These are phyloP conservation scores for Cercospora brassicicola DNA, from an alignment of 2,329 filamentous ascomycete genomes.

Conservation along the genomic window DNA sequence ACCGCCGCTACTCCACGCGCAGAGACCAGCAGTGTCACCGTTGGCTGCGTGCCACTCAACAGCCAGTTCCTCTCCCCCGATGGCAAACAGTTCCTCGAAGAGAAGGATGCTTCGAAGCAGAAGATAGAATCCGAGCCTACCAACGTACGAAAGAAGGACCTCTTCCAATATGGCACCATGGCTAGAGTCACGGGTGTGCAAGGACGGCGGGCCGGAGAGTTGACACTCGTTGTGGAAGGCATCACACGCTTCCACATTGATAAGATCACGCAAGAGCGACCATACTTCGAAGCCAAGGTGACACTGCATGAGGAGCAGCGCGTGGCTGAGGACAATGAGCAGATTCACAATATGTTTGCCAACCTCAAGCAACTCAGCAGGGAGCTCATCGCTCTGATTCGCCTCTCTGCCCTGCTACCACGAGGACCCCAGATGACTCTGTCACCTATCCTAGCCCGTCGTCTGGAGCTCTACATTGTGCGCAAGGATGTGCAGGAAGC, in stretches of 20 bases:
- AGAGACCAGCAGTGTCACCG: slow-evolving; percentile 67
- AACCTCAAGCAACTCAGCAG: slow-evolving; percentile 80
- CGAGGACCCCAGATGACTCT: slow-evolving; percentile 65
- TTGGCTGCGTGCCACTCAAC: slow-evolving; percentile 83
- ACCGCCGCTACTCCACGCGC: slow-evolving; percentile 65
- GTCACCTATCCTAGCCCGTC: slow-evolving; percentile 79
- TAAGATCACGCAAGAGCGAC: slow-evolving; percentile 71
- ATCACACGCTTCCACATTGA: slow-evolving; percentile 74
- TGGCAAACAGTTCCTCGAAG: slow-evolving; percentile 72
- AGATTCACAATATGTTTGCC: slow-evolving; percentile 70
- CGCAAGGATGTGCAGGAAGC: slow-evolving; percentile 80
- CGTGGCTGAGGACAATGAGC: slow-evolving; percentile 50
- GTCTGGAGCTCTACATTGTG: slow-evolving; percentile 83
- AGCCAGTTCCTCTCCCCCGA: slow-evolving; percentile 72
- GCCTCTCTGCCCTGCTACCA: slow-evolving; percentile 80
- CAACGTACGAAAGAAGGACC: slow-evolving; percentile 55
- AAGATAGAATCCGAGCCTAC: slow-evolving; percentile 57
- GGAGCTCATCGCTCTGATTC: slow-evolving; percentile 80
- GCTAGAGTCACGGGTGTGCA: slow-evolving; percentile 53
- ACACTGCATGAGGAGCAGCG: slow-evolving; percentile 64
- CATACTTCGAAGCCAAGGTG: slow-evolving; percentile 83
- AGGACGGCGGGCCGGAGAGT: slow-evolving; percentile 56
- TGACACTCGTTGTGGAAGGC: slow-evolving; percentile 84
- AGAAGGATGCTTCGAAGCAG: slow-evolving; percentile 55
- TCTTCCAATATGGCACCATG: slow-evolving; percentile 80